phyloP scores from a whole-genome alignment of 768 basidiomycete species.

The Serpula lacrymans region DNA sequence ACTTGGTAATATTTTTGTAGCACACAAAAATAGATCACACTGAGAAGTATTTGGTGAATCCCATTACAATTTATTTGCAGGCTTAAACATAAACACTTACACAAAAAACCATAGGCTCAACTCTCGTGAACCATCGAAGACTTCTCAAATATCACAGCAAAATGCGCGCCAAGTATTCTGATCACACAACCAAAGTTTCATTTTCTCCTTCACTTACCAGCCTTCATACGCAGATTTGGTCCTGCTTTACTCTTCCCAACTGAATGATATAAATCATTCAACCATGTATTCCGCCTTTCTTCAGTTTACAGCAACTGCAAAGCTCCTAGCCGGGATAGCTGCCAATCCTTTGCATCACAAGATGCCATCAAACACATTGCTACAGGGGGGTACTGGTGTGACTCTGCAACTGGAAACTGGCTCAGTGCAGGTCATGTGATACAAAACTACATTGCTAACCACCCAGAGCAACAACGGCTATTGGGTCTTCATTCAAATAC shows the following conservation, averaged over 20 bases:
- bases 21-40: conserved; percentile 25
- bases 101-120: conserved; percentile 11
- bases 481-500: conserved; percentile 13
- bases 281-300: conserved; percentile 34
- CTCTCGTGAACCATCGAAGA: conserved; percentile 16
- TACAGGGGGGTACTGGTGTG: conserved; percentile 29
- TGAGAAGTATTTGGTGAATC: conserved; percentile 16
- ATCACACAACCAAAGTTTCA: conserved; percentile 24
- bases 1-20: conserved; percentile 19
- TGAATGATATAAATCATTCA: conserved; percentile 37
- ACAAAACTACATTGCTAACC: not conserved
- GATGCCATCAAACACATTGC: conserved; percentile 32
- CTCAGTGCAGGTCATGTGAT: no score
- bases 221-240: conserved; percentile 25
- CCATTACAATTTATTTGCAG: conserved; percentile 11
- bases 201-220: conserved; percentile 19
- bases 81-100: no score
- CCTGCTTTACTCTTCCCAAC: conserved; percentile 32
- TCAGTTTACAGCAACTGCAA: conserved; percentile 34
- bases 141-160: conserved; percentile 8
- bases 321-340: conserved; percentile 35
- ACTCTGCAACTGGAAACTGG: no score
- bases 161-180: conserved; percentile 15
- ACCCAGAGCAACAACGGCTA: conserved; percentile 4
- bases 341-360: conserved; percentile 17